Base-by-base conservation (phyloP, 164 flowering plant species). In the Aristolochia californica region DNA sequence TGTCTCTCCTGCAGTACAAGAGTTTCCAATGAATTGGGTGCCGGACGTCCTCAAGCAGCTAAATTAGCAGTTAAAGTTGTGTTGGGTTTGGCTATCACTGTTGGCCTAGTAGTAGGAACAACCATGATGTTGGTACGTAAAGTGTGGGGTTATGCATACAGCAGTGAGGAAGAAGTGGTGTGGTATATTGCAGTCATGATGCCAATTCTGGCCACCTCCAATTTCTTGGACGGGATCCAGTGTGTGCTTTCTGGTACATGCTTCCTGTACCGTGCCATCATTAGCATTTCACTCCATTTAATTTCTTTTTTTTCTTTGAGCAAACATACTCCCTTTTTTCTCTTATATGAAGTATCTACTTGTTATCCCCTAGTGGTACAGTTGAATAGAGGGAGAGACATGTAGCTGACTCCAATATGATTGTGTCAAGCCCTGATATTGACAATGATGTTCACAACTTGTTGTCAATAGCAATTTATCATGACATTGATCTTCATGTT, bases 1-100 rank as follows among this genome's bases (percentile, higher is more conserved):
- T 3, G 10, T 40, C n/a, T 52, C 22, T 13, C 5, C 23, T 44
- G 43, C 18, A 79, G 88, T 62, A 78, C 80, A 30, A 64, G 85
- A 48, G 79, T 83, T 16, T 77, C 88, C n/a, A 80, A 80, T 56
- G 82, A 83, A 64, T 45, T 83, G 54, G 88, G 85, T 1, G 83
- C 84, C 8, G 82, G 80, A 43, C 52, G 43, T 27, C 77, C 78
- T 17, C 53, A 53, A 1, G 62, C 68, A 17, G 82, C 84, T 16
- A 60, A 60, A 5, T 22, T 78, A 20, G 82, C 83, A 21, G 82
- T 64, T 4, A 10, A 18, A 4, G 74, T 72, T 15, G 77, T 63
- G 49, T 3, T 74, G 18, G 11, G 55, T 58, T 24, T 75, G 58
- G 77, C 57, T 1, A 10, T 75, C 20, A 40, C 60, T 1, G 69